Conservation (phyloP, 441 rosid species). For the Theobroma grandiflorum region DNA sequence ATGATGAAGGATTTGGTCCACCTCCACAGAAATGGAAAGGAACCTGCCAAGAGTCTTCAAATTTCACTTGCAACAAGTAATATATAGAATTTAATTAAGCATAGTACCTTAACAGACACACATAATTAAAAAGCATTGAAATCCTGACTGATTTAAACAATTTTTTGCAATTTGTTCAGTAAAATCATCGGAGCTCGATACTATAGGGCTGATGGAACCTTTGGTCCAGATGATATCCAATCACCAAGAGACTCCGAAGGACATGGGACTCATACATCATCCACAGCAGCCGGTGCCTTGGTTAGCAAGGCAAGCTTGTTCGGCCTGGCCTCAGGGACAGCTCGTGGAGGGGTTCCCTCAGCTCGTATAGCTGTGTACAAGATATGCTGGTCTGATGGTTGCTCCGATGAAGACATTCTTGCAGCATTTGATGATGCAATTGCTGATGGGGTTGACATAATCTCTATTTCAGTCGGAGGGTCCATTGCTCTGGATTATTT, state of each 20-base stretch:
- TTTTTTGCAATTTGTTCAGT: slow-evolving; percentile 22
- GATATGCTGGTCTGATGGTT: slow-evolving; percentile 27
- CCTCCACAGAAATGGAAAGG: slow-evolving; percentile 61
- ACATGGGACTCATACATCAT: slow-evolving; percentile 45
- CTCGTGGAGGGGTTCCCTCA: slow-evolving; percentile 45
- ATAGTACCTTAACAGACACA: neutral
- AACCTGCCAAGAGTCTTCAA: slow-evolving; percentile 38
- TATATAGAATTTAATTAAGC: neutral
- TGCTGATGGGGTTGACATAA: slow-evolving; percentile 48
- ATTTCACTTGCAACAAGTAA: slow-evolving; percentile 55
- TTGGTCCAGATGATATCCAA: neutral
- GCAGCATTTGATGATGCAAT: slow-evolving; percentile 52
- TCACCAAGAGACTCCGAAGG: slow-evolving; percentile 27
- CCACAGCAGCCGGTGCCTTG: slow-evolving; percentile 37
- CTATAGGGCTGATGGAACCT: slow-evolving; percentile 25
- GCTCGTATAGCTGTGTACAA: slow-evolving; percentile 41
- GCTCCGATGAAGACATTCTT: slow-evolving; percentile 25
- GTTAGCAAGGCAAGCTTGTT: slow-evolving; percentile 27
- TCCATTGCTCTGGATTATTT: neutral
- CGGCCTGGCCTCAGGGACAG: slow-evolving; percentile 41
- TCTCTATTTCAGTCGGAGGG: slow-evolving; percentile 35
- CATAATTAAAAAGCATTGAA: neutral
- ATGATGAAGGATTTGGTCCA: slow-evolving; percentile 46
- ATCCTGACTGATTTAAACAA: neutral
- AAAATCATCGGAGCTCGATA: slow-evolving; percentile 49